Base-by-base conservation (phyloP, 202 grass and related monocot species). In the Brachypodium distachyon region DNA sequence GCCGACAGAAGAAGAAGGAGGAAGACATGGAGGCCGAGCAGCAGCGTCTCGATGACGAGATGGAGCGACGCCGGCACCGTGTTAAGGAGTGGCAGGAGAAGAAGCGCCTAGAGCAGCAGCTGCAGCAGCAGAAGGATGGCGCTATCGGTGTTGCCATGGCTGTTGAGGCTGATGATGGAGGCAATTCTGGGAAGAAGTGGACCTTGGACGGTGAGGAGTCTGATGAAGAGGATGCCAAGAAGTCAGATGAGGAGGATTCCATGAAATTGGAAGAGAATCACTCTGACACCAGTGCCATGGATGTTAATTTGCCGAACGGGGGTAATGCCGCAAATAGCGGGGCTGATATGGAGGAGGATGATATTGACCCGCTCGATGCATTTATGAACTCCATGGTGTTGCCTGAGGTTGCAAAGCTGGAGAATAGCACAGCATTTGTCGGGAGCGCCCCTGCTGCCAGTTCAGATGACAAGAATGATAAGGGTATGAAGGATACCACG, bases 11-110 rank as follows among this genome's bases (percentile, higher is more conserved):
- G 52, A 85, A 89, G 69, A 83, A 78, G 32, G 82, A 97, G 55
- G 91, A 98, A 61, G 95, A 87, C 27, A 81, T 90, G 47, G 90
- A 81, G 78, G 90, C 87, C 29, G 94, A 98, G 82, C 82, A 98
- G 63, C 81, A 59, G 77, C 87, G 83, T 43, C 85, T 98, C n/a
- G 95, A 98, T 1, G 91, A 98, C 48, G 91, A 98, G 78, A 94
- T 98, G 73, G 95, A 98, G 84, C 90, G 87, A 5, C 77, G 91
- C 12, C 86, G 91, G 3, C 87, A 87, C 1, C 87, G 91, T 12
- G 85, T 98, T 28, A 93, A 90, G 77, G 95, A 98, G 77, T 92
- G 91, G 95, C 89, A 98, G 83, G 95, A 94, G 70, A 67, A 46
- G 23, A 87, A 92, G 73, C 85, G 87, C 27, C 80, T 80, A 12